These are phyloP conservation scores for Lavandula angustifolia DNA, from an alignment of 257 asterid genomes.

Conservation along the genomic window DNA sequence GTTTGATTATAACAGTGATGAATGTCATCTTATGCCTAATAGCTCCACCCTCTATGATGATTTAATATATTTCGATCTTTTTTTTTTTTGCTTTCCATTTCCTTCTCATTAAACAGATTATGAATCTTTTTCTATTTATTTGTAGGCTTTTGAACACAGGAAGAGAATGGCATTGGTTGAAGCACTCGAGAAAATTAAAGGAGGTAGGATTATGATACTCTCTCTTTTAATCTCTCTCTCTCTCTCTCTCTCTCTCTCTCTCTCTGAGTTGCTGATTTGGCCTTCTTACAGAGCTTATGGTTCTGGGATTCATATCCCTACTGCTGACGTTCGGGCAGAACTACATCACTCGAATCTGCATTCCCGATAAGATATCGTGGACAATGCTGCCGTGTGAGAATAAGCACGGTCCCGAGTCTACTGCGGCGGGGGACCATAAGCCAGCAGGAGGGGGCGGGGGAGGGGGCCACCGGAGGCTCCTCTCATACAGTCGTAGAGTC, in stretches of 20 bases:
- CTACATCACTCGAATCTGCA: constrained; percentile 73
- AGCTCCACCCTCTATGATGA: neutral
- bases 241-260: neutral
- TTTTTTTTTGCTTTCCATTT: neutral
- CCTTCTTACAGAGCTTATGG: constrained; percentile 81
- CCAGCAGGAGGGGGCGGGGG: neutral
- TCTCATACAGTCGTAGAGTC: constrained; percentile 39
- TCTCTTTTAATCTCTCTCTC: neutral
- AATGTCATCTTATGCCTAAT: neutral
- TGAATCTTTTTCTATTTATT: constrained; percentile 17
- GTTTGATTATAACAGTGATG: neutral
- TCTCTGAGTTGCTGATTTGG: constrained; percentile 7
- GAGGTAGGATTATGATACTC: constrained; percentile 43
- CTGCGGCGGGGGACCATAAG: too few species aligned
- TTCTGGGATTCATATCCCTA: constrained; percentile 90
- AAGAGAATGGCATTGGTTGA: constrained; percentile 67
- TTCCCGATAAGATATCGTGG: constrained; percentile 48
- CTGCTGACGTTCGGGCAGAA: constrained; percentile 83
- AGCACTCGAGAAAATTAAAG: constrained; percentile 93
- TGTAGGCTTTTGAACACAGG: constrained; percentile 66
- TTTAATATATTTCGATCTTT: neutral
- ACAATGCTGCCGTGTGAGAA: constrained; percentile 80
- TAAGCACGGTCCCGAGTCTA: neutral
- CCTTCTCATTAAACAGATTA: neutral
- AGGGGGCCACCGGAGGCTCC: constrained; percentile 38